Evolutionary conservation across 208 protist species (phyloP).

Genomic region (Blastocrithidia nonstop): DNA sequence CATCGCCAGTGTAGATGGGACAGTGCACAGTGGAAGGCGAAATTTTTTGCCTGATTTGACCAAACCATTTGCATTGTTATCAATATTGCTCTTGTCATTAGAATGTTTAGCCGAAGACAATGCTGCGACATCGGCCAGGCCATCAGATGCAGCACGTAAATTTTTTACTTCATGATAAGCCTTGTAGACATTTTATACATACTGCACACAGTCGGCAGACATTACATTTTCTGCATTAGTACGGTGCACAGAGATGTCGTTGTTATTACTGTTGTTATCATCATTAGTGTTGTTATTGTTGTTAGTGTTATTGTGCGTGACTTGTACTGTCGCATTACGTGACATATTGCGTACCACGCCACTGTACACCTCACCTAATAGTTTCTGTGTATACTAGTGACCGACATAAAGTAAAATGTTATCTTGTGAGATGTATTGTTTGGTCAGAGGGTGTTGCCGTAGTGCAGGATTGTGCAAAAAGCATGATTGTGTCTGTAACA

Average conservation of each 20-base stretch:
- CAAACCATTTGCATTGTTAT: too few relatives aligned
- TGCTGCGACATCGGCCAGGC: constrained; percentile 14
- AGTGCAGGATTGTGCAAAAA: constrained; percentile 23
- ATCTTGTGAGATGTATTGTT: constrained; percentile 21
- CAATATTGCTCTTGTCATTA: constrained; percentile 1
- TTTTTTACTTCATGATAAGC: constrained; percentile 15
- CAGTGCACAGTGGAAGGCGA: constrained; percentile 29
- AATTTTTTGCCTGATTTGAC: too few relatives aligned
- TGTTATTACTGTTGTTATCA: too few relatives aligned
- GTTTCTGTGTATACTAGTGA: constrained; percentile 61
- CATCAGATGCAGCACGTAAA: constrained; percentile 19
- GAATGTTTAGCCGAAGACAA: background rate
- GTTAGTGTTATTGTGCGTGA: background rate
- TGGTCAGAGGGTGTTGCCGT: constrained; percentile 46
- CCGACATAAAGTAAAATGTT: constrained; percentile 61
- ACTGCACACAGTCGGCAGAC: constrained; percentile 3
- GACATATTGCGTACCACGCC: constrained; percentile 10
- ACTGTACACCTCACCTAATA: constrained; percentile 26
- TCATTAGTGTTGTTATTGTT: too few relatives aligned
- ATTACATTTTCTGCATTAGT: background rate
- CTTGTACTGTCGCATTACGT: background rate
- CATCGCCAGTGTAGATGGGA: constrained; percentile 45
- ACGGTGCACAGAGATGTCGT: too few relatives aligned
- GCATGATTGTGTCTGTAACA: constrained; percentile 18
- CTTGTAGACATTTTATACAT: constrained; percentile 4